phyloP scores from a whole-genome alignment of 2,329 filamentous ascomycete species.

The Scedosporium boydii region DNA sequence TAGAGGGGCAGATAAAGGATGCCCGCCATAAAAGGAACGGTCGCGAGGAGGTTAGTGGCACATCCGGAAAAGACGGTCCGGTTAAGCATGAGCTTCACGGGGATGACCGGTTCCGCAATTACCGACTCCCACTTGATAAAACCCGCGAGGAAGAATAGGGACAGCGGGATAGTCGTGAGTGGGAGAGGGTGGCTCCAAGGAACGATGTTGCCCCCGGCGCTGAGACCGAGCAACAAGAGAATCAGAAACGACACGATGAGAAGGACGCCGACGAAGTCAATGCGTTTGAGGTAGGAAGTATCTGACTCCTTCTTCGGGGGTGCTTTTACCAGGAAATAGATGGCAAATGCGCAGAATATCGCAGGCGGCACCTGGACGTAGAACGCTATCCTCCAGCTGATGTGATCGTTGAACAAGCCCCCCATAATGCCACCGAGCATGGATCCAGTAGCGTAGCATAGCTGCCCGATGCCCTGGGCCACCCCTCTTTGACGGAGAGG shows the following conservation, averaged over 20 bases:
- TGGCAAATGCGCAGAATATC: constrained; percentile 57
- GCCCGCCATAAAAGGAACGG: constrained; percentile 65
- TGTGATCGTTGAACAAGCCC: constrained; percentile 63
- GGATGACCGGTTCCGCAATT: constrained; percentile 70
- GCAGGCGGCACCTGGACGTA: constrained; percentile 54
- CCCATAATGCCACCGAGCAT: constrained; percentile 78
- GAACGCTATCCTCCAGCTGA: constrained; percentile 32
- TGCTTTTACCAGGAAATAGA: constrained; percentile 58
- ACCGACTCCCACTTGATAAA: constrained; percentile 67
- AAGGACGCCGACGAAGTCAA: constrained; percentile 70
- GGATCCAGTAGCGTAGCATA: constrained; percentile 69
- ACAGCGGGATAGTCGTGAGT: constrained; percentile 58
- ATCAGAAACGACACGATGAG: constrained; percentile 60
- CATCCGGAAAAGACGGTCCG: constrained; percentile 69
- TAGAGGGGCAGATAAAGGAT: constrained; percentile 78
- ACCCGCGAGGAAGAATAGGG: constrained; percentile 46
- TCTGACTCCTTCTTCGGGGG: constrained; percentile 64
- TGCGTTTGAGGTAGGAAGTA: constrained; percentile 60
- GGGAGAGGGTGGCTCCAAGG: constrained; percentile 77
- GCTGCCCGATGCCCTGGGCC: constrained; percentile 75
- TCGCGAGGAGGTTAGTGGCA: constrained; percentile 65
- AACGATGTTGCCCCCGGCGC: constrained; percentile 73
- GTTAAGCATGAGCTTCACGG: constrained; percentile 61
- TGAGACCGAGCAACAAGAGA: constrained; percentile 66
- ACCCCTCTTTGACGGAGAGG: constrained; percentile 67